A percentile compares a stretch with the other conserved stretches of the same genome.
These are phyloP conservation scores for Rhizopus sp. DNA, from an alignment of 371 early-diverging fungal genomes.

Conservation along the genomic window DNA sequence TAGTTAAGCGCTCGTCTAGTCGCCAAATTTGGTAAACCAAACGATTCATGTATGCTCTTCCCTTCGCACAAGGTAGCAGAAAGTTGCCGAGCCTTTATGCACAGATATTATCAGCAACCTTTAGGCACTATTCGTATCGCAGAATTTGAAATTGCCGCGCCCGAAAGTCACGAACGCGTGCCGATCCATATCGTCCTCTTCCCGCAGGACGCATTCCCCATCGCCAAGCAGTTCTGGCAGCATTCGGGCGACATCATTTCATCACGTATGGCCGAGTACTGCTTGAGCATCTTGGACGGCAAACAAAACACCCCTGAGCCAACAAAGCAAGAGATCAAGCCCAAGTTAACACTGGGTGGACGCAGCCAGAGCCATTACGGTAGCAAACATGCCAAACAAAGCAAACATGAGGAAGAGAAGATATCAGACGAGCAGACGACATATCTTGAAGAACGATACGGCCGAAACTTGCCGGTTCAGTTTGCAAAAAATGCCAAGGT, in stretches of 20 bases:
- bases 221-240: conserved; percentile 95
- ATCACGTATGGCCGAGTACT: conserved; percentile 85
- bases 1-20: conserved; percentile 50
- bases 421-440: conserved; percentile 50
- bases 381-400: conserved; percentile 6
- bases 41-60: conserved; percentile 72
- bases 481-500: conserved; percentile 76
- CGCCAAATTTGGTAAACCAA: conserved; percentile 66
- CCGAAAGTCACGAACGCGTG: conserved; percentile 36
- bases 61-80: conserved; percentile 73
- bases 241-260: conserved; percentile 90
- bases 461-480: conserved; percentile 79
- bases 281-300: conserved; percentile 66
- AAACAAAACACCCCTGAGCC: conserved; percentile 32
- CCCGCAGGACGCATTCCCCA: conserved; percentile 61
- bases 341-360: conserved; percentile 20
- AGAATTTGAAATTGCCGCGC: conserved; percentile 58
- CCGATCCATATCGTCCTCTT: conserved; percentile 75
- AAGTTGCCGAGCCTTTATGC: conserved; percentile 71
- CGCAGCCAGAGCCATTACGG: conserved; percentile 26
- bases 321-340: conserved; percentile 1
- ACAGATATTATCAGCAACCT: conserved; percentile 38
- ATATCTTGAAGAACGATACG: conserved; percentile 92
- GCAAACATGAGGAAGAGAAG: conserved; percentile 27
- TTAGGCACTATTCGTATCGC: conserved; percentile 59